Evolutionary conservation across 2,329 filamentous ascomycete species (phyloP).

Genomic region (Fusarium tuaranense): DNA sequence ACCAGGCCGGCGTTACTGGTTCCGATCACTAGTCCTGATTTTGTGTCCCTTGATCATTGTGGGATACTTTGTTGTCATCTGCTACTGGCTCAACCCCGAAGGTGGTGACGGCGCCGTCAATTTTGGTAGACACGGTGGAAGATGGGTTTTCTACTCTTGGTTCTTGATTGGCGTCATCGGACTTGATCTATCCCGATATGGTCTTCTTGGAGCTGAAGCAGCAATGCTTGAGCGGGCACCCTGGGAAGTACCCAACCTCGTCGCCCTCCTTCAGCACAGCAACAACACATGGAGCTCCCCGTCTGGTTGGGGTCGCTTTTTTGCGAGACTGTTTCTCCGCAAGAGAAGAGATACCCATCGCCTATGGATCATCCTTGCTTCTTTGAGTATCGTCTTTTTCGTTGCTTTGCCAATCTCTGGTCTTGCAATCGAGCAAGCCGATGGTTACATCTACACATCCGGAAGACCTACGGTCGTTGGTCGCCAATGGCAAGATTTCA

Average conservation of each 20-base stretch:
- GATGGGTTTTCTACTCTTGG: slow-evolving; percentile 3
- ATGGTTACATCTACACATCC: neutral
- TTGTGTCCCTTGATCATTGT: neutral
- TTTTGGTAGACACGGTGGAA: neutral
- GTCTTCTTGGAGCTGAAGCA: neutral
- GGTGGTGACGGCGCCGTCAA: neutral
- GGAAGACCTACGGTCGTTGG: neutral
- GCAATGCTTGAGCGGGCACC: neutral
- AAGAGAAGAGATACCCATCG: neutral
- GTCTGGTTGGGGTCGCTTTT: neutral
- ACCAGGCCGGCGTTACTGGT: neutral
- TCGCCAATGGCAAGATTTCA: neutral
- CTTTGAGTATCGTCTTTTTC: neutral
- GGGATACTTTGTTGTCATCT: neutral
- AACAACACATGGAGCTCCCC: neutral
- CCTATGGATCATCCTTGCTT: neutral
- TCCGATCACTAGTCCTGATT: neutral
- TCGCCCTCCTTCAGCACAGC: neutral
- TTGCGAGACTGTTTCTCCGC: neutral
- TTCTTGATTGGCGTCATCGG: neutral
- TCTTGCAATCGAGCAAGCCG: neutral
- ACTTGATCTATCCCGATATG: neutral
- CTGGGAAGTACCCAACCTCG: neutral
- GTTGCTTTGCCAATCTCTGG: neutral
- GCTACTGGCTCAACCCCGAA: neutral